Percentiles rank a stretch among this genome's conserved stretches.
These are phyloP conservation scores for Penicillium sp. DNA, from an alignment of 2,329 filamentous ascomycete genomes.

Conservation along the genomic window DNA sequence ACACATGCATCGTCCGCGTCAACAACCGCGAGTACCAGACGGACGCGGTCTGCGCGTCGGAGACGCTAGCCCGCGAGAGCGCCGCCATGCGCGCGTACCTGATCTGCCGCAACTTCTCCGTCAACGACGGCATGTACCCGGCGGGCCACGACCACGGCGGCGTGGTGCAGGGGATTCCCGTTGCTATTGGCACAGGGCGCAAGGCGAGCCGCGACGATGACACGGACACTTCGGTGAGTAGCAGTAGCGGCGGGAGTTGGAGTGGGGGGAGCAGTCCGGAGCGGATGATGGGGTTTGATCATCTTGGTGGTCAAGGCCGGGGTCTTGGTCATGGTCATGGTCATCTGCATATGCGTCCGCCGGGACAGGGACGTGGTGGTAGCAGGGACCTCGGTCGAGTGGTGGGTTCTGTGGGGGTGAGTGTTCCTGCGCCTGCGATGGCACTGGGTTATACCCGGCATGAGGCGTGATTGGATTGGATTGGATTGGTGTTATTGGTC, in stretches of 20 bases:
- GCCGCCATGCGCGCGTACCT: constrained; percentile 95
- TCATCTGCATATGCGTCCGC: background rate
- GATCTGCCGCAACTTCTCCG: constrained; percentile 95
- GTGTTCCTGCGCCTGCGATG: constrained; percentile 4
- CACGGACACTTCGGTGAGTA: constrained; percentile 45
- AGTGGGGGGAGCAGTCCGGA: constrained; percentile 57
- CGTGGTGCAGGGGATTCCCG: constrained; percentile 60
- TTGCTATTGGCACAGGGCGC: constrained; percentile 62
- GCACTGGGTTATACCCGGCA: constrained; percentile 6
- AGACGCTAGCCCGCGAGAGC: constrained; percentile 81
- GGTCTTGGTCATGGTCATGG: background rate
- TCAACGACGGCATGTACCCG: constrained; percentile 86
- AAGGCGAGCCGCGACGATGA: constrained; percentile 51
- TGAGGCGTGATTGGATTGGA: background rate
- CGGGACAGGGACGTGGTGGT: too few relatives aligned
- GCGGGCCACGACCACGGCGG: constrained; percentile 54
- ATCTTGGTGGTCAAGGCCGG: background rate
- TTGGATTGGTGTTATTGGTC: background rate
- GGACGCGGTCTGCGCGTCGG: constrained; percentile 77
- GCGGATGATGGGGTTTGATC: constrained; percentile 4
- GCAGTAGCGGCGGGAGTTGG: constrained; percentile 46
- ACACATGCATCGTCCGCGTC: constrained; percentile 85
- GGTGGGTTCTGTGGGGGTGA: background rate
- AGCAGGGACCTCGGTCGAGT: too few relatives aligned
- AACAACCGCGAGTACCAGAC: constrained; percentile 97